Evolutionary conservation across 345 rosid species (phyloP).

Genomic region (Corchorus olitorius): DNA sequence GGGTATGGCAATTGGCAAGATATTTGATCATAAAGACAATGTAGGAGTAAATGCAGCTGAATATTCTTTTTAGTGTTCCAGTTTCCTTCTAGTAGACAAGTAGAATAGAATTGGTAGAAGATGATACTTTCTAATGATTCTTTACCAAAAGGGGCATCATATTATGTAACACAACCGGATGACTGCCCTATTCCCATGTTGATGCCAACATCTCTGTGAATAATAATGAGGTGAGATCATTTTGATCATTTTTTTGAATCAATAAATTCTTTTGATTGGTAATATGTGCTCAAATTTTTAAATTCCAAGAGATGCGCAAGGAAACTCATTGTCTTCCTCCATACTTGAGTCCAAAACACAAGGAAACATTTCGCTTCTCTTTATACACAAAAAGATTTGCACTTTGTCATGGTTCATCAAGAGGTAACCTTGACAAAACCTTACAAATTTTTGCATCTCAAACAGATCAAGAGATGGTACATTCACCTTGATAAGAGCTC

Average conservation of each 20-base stretch:
- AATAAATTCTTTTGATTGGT: not conserved
- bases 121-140: conserved; percentile 13
- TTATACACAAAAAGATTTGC: not conserved
- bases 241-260: not conserved
- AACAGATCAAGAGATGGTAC: not conserved
- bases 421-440: not conserved
- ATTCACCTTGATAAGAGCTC: not conserved
- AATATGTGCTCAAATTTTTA: not conserved
- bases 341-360: not conserved
- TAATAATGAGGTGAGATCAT: not conserved
- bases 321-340: not conserved
- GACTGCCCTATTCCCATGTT: not conserved
- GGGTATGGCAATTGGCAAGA: not conserved
- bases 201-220: not conserved
- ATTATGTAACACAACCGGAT: not conserved
- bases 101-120: conserved; percentile 4
- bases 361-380: not conserved
- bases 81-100: not conserved
- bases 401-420: too few species aligned
- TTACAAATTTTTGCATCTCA: not conserved
- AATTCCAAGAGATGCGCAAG: not conserved
- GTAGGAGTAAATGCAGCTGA: conserved; percentile 24
- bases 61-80: conserved; percentile 15
- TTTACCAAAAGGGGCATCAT: not conserved
- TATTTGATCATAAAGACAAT: conserved; percentile 5